Percentiles rank a stretch among this genome's conserved stretches.
Conservation (phyloP, 2,329 filamentous ascomycete species). For the Aureobasidium leucospermi region DNA sequence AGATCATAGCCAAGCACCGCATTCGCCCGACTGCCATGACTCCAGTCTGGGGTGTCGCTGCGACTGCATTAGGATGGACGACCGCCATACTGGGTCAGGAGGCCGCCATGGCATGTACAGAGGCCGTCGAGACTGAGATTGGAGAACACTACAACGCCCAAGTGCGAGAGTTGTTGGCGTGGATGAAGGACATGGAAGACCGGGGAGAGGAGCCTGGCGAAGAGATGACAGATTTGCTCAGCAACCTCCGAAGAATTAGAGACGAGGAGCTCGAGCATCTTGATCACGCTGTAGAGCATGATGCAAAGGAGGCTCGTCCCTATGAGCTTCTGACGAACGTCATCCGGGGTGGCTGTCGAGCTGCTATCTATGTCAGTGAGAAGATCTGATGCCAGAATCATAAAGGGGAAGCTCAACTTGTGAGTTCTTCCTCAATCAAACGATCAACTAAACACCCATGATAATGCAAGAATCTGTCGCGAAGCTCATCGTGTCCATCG, state of each 20-base stretch:
- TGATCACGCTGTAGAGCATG: slow-evolving; percentile 88
- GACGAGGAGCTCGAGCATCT: slow-evolving; percentile 97
- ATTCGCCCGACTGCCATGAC: slow-evolving; percentile 90
- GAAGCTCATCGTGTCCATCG: neutral
- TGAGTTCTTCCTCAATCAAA: neutral
- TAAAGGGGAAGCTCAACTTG: neutral
- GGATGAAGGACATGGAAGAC: slow-evolving; percentile 67
- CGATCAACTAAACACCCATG: neutral
- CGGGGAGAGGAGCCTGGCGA: slow-evolving; percentile 72
- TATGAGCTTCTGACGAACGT: slow-evolving; percentile 83
- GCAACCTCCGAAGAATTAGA: slow-evolving; percentile 71
- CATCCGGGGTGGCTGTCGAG: slow-evolving; percentile 82
- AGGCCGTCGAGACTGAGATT: slow-evolving; percentile 97
- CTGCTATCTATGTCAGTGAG: slow-evolving; percentile 89
- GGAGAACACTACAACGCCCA: slow-evolving; percentile 93
- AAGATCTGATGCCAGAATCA: slow-evolving; percentile 44
- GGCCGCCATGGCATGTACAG: slow-evolving; percentile 96
- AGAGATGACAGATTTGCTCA: slow-evolving; percentile 66
- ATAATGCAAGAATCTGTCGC: neutral
- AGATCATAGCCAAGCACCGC: slow-evolving; percentile 73
- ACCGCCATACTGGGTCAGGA: slow-evolving; percentile 85
- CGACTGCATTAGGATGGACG: slow-evolving; percentile 76
- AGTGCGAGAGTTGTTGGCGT: slow-evolving; percentile 72
- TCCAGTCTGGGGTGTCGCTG: slow-evolving; percentile 76
- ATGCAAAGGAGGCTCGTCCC: slow-evolving; percentile 81